A percentile compares a stretch with the other conserved stretches of the same genome.
Evolutionary conservation across 805 yeast genomes (phyloP).

Genomic region (Nakazawaea populi): DNA sequence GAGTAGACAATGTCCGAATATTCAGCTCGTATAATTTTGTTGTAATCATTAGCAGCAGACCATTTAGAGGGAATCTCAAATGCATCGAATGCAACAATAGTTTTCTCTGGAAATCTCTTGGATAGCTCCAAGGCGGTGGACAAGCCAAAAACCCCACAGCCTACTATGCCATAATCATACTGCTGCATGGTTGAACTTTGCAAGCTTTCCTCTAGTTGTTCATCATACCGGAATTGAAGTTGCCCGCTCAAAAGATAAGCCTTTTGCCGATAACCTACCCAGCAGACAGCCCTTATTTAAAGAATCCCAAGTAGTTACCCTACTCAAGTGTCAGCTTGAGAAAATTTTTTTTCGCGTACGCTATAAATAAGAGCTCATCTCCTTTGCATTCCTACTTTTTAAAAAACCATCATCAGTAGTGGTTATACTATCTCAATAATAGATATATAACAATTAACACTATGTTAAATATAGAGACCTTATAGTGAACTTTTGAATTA

Average conservation of each 20-base stretch:
- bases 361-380: slow-evolving; percentile 26
- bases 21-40: slow-evolving; percentile 28
- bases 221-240: no score
- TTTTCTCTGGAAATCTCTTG: slow-evolving; percentile 10
- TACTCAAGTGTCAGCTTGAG: neutral
- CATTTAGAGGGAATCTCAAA: slow-evolving; percentile 24
- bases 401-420: slow-evolving; percentile 61
- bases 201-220: no score
- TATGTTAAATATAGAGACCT: slow-evolving; percentile 37
- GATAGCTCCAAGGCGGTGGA: slow-evolving; percentile 24
- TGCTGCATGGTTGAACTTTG: neutral
- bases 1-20: slow-evolving; percentile 22
- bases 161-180: slow-evolving; percentile 15
- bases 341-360: neutral
- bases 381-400: slow-evolving; percentile 21
- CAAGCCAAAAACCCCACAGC: slow-evolving; percentile 30
- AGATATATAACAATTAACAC: slow-evolving; percentile 51
- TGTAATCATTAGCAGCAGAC: slow-evolving; percentile 27
- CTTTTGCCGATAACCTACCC: neutral
- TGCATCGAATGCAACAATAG: slow-evolving; percentile 20
- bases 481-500: slow-evolving; percentile 30
- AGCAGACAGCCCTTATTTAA: neutral
- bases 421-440: slow-evolving; percentile 66
- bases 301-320: neutral
- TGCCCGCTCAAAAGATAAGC: neutral